phyloP scores from a whole-genome alignment of 805 yeast species.

The Starmera dryadoides region DNA sequence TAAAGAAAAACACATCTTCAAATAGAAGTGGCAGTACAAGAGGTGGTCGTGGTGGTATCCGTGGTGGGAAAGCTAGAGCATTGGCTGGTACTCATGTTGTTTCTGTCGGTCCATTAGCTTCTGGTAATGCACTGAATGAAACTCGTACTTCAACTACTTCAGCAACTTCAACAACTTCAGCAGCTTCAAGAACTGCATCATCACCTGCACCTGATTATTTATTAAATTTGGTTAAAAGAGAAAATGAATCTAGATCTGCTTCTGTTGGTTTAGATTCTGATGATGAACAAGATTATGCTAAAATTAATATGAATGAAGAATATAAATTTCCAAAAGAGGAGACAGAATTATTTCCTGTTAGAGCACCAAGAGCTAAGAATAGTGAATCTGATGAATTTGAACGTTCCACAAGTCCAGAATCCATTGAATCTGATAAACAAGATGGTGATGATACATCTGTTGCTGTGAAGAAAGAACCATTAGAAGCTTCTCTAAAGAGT shows the following conservation, averaged over 20 bases:
- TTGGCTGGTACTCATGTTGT: constrained; percentile 50
- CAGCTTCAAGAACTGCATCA: constrained; percentile 9
- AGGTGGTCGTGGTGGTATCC: constrained; percentile 16
- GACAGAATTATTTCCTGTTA: constrained; percentile 58
- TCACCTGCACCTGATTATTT: constrained; percentile 37
- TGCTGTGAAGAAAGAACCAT: constrained; percentile 16
- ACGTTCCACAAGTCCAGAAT: constrained; percentile 18
- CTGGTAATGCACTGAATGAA: constrained; percentile 36
- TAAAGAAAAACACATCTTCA: constrained; percentile 2
- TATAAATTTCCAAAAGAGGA: constrained; percentile 41
- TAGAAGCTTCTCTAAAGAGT: constrained; percentile 10
- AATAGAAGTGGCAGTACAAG: constrained; percentile 4
- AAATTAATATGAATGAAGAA: constrained; percentile 59
- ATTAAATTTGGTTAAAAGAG: constrained; percentile 25
- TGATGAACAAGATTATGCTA: constrained; percentile 30
- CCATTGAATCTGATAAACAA: constrained; percentile 16
- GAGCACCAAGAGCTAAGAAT: constrained; percentile 51
- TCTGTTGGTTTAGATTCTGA: constrained; percentile 25
- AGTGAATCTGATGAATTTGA: constrained; percentile 40
- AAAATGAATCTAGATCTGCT: constrained; percentile 10
- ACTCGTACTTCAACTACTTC: constrained; percentile 17
- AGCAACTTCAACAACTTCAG: neutral
- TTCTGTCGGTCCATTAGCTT: constrained; percentile 66
- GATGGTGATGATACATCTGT: constrained; percentile 19
- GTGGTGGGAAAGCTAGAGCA: constrained; percentile 22